phyloP scores from a whole-genome alignment of 805 yeast species.

The Yarrowia phangngaensis region DNA sequence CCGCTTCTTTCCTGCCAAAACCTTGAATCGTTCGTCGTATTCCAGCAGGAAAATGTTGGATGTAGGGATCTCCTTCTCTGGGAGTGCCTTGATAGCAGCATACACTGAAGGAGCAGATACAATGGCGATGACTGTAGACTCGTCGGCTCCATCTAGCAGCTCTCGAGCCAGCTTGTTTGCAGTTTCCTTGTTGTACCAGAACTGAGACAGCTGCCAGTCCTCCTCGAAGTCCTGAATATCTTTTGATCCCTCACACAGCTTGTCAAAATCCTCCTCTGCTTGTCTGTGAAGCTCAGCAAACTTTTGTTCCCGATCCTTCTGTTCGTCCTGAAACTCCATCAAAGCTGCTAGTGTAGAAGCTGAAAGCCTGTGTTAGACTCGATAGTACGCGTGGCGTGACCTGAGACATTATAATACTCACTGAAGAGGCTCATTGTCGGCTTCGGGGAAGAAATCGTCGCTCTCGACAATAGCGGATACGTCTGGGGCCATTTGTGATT shows the following conservation, averaged over 20 bases:
- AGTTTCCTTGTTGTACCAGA: constrained; percentile 76
- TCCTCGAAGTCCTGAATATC: constrained; percentile 77
- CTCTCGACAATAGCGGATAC: constrained; percentile 9
- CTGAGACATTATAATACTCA: background rate
- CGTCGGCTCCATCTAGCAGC: constrained; percentile 70
- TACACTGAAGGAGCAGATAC: constrained; percentile 91
- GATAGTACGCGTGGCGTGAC: no score
- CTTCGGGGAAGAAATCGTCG: background rate
- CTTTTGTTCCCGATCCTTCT: constrained; percentile 51
- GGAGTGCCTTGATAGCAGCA: constrained; percentile 66
- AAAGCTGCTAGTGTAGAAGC: constrained; percentile 52
- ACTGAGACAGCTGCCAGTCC: constrained; percentile 93
- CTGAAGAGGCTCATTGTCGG: constrained; percentile 23
- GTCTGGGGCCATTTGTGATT: constrained; percentile 19
- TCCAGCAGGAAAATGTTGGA: constrained; percentile 71
- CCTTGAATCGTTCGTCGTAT: constrained; percentile 69
- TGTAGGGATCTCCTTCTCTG: constrained; percentile 49
- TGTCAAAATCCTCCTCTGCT: constrained; percentile 55
- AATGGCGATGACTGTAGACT: constrained; percentile 64
- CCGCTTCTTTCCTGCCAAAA: constrained; percentile 62
- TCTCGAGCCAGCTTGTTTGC: constrained; percentile 67
- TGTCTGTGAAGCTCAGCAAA: constrained; percentile 52
- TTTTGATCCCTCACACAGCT: constrained; percentile 36
- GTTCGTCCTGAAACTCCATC: constrained; percentile 64
- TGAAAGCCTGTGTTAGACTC: constrained; percentile 39